Evolutionary conservation across 2,329 filamentous ascomycete genomes (phyloP).

Genomic region (Alternaria incomplexa): DNA sequence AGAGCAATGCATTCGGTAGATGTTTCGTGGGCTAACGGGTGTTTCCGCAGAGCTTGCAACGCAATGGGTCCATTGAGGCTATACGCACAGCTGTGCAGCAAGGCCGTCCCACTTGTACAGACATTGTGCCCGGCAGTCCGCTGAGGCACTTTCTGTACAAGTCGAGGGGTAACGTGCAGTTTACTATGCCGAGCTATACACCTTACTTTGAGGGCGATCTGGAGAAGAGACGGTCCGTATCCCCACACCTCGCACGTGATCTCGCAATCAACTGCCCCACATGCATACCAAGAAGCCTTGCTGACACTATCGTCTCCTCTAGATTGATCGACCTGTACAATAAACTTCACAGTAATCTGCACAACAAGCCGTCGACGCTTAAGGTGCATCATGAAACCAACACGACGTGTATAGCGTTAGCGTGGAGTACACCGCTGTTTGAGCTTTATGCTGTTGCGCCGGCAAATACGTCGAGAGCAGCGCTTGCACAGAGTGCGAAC

Average conservation of each 20-base stretch:
- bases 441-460: constrained; percentile 96
- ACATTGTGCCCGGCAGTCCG: constrained; percentile 80
- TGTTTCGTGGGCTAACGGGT: constrained; percentile 10
- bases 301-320: background rate
- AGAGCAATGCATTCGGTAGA: background rate
- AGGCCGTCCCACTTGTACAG: constrained; percentile 73
- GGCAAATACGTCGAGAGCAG: constrained; percentile 65
- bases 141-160: constrained; percentile 96
- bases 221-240: constrained; percentile 64
- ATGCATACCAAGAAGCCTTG: background rate
- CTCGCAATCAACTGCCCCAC: background rate
- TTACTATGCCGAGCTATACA: constrained; percentile 83
- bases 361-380: constrained; percentile 80
- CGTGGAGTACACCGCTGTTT: constrained; percentile 89
- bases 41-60: constrained; percentile 58
- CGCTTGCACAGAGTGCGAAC: constrained; percentile 84
- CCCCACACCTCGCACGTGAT: background rate
- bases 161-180: constrained; percentile 92
- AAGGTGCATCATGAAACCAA: constrained; percentile 83
- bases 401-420: constrained; percentile 75
- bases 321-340: constrained; percentile 77
- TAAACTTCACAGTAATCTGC: constrained; percentile 81
- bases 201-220: constrained; percentile 69
- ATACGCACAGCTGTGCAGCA: constrained; percentile 74
- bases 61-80: constrained; percentile 74